These are phyloP conservation scores for Verticillium dahliae DNA, from an alignment of 2,329 filamentous ascomycete species.

Conservation along the genomic window DNA sequence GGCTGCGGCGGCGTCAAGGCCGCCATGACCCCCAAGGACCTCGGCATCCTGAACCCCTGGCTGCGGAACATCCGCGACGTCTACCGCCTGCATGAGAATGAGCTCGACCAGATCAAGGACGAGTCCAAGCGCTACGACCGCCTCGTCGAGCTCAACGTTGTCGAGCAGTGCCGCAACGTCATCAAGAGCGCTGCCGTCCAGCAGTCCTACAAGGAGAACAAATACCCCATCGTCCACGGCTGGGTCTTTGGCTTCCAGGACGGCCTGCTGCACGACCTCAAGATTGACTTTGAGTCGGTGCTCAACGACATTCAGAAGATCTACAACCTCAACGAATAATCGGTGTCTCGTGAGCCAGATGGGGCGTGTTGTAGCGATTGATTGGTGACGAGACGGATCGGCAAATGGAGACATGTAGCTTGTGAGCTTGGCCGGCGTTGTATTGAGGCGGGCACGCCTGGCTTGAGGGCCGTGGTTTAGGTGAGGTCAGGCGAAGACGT, in stretches of 20 bases:
- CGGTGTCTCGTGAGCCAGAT: neutral
- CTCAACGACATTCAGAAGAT: constrained; percentile 57
- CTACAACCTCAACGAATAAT: constrained; percentile 44
- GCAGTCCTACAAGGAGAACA: constrained; percentile 56
- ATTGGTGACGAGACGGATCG: too few relatives aligned
- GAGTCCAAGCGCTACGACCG: constrained; percentile 57
- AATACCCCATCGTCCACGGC: constrained; percentile 64
- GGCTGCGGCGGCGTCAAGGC: constrained; percentile 72
- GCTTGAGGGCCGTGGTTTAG: neutral
- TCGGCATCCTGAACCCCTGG: constrained; percentile 68
- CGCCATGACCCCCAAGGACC: constrained; percentile 63
- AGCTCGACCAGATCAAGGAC: constrained; percentile 59
- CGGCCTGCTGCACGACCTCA: constrained; percentile 58
- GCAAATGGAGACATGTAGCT: neutral
- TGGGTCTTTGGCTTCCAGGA: constrained; percentile 68
- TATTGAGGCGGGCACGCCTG: neutral
- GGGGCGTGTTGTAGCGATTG: too few relatives aligned
- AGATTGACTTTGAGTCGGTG: constrained; percentile 56
- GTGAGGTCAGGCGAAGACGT: neutral
- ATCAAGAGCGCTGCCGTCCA: constrained; percentile 77
- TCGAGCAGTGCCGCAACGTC: constrained; percentile 69
- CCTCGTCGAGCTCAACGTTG: constrained; percentile 78
- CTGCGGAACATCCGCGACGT: constrained; percentile 69
- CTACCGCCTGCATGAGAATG: constrained; percentile 63
- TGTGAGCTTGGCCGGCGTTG: neutral